A percentile compares a stretch with the other conserved stretches of the same genome.
Conservation (phyloP, 192 early-diverging fungal genomes). For the Podila epicladia region DNA sequence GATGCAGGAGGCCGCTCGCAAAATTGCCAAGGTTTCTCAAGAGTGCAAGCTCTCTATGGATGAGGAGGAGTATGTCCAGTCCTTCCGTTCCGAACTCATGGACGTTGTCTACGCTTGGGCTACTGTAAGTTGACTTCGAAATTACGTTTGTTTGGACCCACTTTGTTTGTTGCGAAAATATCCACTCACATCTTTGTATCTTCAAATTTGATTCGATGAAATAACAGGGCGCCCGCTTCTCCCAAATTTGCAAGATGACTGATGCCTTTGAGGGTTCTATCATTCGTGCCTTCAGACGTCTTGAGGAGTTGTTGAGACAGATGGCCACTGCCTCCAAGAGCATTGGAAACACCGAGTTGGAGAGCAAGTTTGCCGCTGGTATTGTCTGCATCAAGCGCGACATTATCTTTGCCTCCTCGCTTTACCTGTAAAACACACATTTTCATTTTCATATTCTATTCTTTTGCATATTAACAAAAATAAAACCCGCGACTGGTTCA, state of each 20-base stretch:
- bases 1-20: constrained; percentile 86
- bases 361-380: constrained; percentile 93
- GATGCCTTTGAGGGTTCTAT: constrained; percentile 95
- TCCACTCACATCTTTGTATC: neutral
- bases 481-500: too few relatives aligned
- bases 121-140: constrained; percentile 42
- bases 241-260: constrained; percentile 94
- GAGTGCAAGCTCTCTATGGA: constrained; percentile 90
- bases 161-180: neutral
- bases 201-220: neutral
- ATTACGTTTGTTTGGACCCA: neutral
- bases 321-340: constrained; percentile 92
- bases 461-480: neutral
- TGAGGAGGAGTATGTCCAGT: constrained; percentile 88
- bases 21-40: constrained; percentile 85
- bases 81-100: constrained; percentile 91
- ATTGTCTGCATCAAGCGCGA: constrained; percentile 95
- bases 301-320: constrained; percentile 93
- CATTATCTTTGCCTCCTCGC: constrained; percentile 95
- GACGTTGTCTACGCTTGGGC: constrained; percentile 95
- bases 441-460: neutral
- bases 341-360: constrained; percentile 94
- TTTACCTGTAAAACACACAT: constrained; percentile 77
- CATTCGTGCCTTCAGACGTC: constrained; percentile 86
- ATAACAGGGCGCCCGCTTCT: constrained; percentile 86